phyloP scores from a whole-genome alignment of 345 rosid species.

The Angophora floribunda region DNA sequence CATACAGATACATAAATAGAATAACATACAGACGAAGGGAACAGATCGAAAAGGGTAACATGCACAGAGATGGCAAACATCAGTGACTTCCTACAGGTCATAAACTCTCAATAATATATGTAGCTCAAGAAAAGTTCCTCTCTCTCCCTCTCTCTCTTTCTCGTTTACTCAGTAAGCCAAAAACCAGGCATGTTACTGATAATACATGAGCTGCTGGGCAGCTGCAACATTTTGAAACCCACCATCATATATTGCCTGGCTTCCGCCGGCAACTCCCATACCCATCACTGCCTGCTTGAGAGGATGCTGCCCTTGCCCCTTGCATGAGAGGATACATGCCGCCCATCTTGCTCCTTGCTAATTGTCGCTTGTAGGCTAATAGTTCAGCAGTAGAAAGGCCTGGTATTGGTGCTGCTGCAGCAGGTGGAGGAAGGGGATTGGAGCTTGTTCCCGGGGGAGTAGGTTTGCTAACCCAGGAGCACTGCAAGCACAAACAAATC shows the following conservation, averaged over 20 bases:
- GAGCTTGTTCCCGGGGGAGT: slow-evolving; percentile 84
- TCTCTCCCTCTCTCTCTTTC: background rate
- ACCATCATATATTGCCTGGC: slow-evolving; percentile 84
- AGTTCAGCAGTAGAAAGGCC: slow-evolving; percentile 67
- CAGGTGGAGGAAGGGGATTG: slow-evolving; percentile 91
- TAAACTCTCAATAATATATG: background rate
- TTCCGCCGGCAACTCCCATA: slow-evolving; percentile 67
- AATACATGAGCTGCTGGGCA: slow-evolving; percentile 87
- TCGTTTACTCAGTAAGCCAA: background rate
- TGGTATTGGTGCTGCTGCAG: slow-evolving; percentile 44
- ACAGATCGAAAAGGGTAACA: background rate
- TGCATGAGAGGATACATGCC: slow-evolving; percentile 71
- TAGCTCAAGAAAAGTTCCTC: background rate
- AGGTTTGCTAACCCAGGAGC: slow-evolving; percentile 98
- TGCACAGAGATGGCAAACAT: background rate
- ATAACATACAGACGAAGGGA: background rate
- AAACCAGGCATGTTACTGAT: slow-evolving; percentile 32
- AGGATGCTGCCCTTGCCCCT: slow-evolving; percentile 76
- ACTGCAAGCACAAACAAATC: slow-evolving; percentile 25
- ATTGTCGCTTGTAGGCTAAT: slow-evolving; percentile 68
- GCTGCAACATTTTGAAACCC: slow-evolving; percentile 84
- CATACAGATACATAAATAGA: background rate
- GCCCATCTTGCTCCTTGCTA: slow-evolving; percentile 83
- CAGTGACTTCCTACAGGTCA: background rate
- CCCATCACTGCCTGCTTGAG: slow-evolving; percentile 83